Conservation (phyloP, 2,329 filamentous ascomycete species). For the Alternaria sp. region DNA sequence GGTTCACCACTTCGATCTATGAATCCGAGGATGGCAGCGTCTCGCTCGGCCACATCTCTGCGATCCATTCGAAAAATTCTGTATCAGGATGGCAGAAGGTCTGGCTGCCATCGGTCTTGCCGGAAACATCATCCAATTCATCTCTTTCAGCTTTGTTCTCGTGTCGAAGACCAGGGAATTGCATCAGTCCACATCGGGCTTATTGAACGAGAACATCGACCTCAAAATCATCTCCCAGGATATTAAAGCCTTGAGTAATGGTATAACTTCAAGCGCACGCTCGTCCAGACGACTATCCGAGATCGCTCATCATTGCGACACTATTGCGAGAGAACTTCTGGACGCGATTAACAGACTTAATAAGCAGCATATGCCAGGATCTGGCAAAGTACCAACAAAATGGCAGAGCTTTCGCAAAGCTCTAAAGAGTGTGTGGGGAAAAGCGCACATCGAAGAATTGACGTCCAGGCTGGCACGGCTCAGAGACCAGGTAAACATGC, state of each 20-base stretch:
- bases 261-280: background rate
- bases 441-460: background rate
- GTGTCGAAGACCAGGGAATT: background rate
- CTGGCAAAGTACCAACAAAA: background rate
- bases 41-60: background rate
- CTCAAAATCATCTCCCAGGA: background rate
- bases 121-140: background rate
- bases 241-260: rapidly evolving
- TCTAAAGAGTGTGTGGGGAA: background rate
- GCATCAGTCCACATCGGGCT: background rate
- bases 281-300: background rate
- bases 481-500: background rate
- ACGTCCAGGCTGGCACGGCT: rapidly evolving
- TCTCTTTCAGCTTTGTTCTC: background rate
- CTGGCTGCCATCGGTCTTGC: background rate
- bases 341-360: too few species aligned
- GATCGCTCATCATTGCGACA: background rate
- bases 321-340: background rate
- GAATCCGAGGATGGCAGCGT: rapidly evolving
- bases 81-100: background rate
- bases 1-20: background rate
- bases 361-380: background rate
- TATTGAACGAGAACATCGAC: background rate
- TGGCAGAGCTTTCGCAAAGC: background rate
- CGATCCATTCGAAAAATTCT: too few species aligned